Evolutionary conservation across 257 asterid species (phyloP), one percentile per base, ranked within the genome.

Genomic region (Ocimum tenuiflorum): DNA sequence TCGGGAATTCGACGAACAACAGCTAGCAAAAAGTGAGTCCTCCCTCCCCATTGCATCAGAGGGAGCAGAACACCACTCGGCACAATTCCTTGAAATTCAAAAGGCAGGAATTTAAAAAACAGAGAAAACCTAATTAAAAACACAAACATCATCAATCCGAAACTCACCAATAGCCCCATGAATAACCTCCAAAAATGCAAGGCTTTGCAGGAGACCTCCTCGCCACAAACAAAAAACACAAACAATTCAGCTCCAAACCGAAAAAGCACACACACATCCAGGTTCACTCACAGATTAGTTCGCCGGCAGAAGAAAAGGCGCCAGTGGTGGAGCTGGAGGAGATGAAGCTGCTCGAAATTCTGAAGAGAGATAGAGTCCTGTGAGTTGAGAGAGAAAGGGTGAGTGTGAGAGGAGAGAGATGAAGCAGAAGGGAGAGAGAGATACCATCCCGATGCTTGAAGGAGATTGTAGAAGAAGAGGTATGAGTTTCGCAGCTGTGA

Each of bases 41-140:
- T 83, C 74, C 98, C 99, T 74, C 91, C 95, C 99, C 99, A 89
- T 75, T 92, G 99, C 96, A 89, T 75, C 81, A 92, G 78, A 62
- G 99, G 97, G 70, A 89, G 78, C 69, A 87, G 24, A 50, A 75
- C 65, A 24, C 97, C 99, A 80, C 91, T 92, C 1, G 99, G 95
- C 81, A 87, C 97, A 79, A 89, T 80, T 79, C 99, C 99, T 92
- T 68, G 20, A 56, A 63, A 61, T 50, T 47, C 60, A 65, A 27
- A 46, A 35, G 2, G 0, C n/a, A 13, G 17, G 20, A 38, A 68
- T 19, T 45, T 65, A 69, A 10, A 19, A 12, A 66, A 8, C 1
- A 33, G 47, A 9, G 1, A 56, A 29, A 63, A 33, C 22, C 41
- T 39, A 65, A 13, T 19, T 0, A 13, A 36, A 11, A 48, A 72